Evolutionary conservation across 495 filamentous ascomycete genomes (phyloP).

Genomic region (Bryoglossum gracile): DNA sequence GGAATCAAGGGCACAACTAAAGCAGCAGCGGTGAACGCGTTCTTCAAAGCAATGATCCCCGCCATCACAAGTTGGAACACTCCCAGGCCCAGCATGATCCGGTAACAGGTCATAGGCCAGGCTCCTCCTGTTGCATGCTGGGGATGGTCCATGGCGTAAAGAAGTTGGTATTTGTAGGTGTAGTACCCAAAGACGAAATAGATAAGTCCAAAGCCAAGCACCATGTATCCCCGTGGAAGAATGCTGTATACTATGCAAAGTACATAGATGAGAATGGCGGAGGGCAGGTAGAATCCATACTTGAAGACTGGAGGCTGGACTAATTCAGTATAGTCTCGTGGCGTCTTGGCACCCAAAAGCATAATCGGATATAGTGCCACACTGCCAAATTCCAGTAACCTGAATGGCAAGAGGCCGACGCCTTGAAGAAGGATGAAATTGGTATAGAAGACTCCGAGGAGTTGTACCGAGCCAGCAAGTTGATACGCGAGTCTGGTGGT

Average conservation of each 20-base stretch:
- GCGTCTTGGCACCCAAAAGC: conserved; percentile 74
- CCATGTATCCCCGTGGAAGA: conserved; percentile 71
- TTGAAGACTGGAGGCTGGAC: conserved; percentile 80
- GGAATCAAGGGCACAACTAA: conserved; percentile 70
- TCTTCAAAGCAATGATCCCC: conserved; percentile 70
- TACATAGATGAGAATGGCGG: conserved; percentile 83
- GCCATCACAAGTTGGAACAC: conserved; percentile 90
- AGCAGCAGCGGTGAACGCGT: conserved; percentile 60
- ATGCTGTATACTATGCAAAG: conserved; percentile 94
- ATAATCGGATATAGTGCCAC: conserved; percentile 78
- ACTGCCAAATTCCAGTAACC: conserved; percentile 83
- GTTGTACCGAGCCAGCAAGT: conserved; percentile 67
- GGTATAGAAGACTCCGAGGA: conserved; percentile 75
- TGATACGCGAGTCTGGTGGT: conserved; percentile 68
- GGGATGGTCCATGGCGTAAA: conserved; percentile 97
- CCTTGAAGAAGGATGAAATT: conserved; percentile 94
- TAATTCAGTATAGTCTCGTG: conserved; percentile 82
- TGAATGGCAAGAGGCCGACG: conserved; percentile 85
- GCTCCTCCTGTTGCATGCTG: conserved; percentile 91
- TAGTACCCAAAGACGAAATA: conserved; percentile 90
- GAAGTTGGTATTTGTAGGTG: conserved; percentile 94
- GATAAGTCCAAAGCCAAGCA: conserved; percentile 72
- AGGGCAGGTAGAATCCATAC: conserved; percentile 93
- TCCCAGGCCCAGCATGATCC: conserved; percentile 72
- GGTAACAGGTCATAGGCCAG: conserved; percentile 92